Conservation (phyloP, 2,329 filamentous ascomycete species). For the Calonectria fujianensis region DNA sequence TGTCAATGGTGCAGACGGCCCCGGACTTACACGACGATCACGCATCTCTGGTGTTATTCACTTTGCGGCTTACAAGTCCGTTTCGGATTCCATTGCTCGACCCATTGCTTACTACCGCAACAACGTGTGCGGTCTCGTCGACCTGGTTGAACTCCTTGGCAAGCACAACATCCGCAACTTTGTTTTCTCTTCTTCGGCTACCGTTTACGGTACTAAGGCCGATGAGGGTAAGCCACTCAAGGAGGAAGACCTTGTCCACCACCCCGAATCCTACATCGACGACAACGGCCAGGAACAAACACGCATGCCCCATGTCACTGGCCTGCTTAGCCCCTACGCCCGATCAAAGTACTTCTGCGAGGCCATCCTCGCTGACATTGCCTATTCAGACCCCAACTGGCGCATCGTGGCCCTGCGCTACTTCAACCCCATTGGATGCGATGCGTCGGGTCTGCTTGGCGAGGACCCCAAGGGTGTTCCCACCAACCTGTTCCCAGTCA, state of each 20-base stretch:
- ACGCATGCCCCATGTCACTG: slow-evolving; percentile 55
- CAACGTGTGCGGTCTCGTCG: slow-evolving; percentile 78
- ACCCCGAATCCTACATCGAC: slow-evolving; percentile 67
- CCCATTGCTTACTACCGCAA: slow-evolving; percentile 81
- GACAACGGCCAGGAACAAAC: slow-evolving; percentile 62
- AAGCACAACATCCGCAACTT: slow-evolving; percentile 78
- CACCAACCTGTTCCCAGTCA: slow-evolving; percentile 79
- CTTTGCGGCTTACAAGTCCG: slow-evolving; percentile 81
- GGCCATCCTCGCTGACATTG: slow-evolving; percentile 78
- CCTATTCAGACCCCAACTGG: slow-evolving; percentile 76
- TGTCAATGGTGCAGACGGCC: not conserved
- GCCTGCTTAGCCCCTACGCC: slow-evolving; percentile 79
- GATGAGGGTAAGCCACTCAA: slow-evolving; percentile 70
- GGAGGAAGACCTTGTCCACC: slow-evolving; percentile 63
- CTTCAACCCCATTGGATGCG: slow-evolving; percentile 81
- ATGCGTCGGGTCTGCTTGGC: slow-evolving; percentile 77
- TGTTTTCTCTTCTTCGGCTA: slow-evolving; percentile 81
- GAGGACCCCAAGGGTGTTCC: slow-evolving; percentile 78
- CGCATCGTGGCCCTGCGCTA: slow-evolving; percentile 78
- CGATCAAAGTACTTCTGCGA: slow-evolving; percentile 81
- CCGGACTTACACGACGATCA: slow-evolving; percentile 38
- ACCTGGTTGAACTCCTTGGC: slow-evolving; percentile 74
- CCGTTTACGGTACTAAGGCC: slow-evolving; percentile 77
- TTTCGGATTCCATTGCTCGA: slow-evolving; percentile 76
- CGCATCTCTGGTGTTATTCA: slow-evolving; percentile 75